These are phyloP conservation scores for Penicillium crystallinum DNA, from an alignment of 495 filamentous ascomycete genomes.

Conservation along the genomic window DNA sequence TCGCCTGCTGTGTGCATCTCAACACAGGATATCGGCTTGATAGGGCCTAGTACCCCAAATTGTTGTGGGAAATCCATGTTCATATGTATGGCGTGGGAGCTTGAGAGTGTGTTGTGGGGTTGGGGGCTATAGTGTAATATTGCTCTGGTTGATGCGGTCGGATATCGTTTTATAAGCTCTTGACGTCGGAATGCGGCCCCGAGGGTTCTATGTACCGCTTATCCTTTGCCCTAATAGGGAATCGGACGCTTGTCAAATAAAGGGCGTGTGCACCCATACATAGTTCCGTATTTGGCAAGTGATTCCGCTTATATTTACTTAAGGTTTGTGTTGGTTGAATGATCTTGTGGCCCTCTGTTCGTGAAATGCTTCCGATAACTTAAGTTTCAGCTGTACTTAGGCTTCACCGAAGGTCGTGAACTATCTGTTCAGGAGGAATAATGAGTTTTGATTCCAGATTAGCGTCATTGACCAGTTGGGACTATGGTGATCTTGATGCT, in stretches of 20 bases:
- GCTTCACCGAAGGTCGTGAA: too few relatives aligned
- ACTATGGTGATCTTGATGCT: too few relatives aligned
- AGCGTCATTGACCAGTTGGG: too few relatives aligned
- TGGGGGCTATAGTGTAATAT: background rate
- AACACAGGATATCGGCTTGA: constrained; percentile 11
- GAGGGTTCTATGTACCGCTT: background rate
- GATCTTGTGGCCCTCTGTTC: too few relatives aligned
- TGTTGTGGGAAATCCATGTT: background rate
- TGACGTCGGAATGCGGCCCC: background rate
- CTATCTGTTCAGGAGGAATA: too few relatives aligned
- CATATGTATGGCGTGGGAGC: background rate
- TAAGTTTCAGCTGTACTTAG: too few relatives aligned
- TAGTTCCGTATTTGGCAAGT: too few relatives aligned
- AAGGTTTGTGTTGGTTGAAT: too few relatives aligned
- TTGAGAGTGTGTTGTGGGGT: background rate
- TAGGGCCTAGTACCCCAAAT: background rate
- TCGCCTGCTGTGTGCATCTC: constrained; percentile 26
- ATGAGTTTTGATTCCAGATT: too few relatives aligned
- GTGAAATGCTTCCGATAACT: too few relatives aligned
- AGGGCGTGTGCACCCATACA: too few relatives aligned
- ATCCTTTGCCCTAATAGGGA: background rate
- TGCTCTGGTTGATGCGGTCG: background rate
- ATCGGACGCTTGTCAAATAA: background rate
- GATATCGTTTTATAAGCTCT: background rate
- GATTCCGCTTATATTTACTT: too few relatives aligned